Evolutionary conservation across 306 rosid species (phyloP), one percentile per base, ranked within the genome.

Genomic region (Lotus japonicus): DNA sequence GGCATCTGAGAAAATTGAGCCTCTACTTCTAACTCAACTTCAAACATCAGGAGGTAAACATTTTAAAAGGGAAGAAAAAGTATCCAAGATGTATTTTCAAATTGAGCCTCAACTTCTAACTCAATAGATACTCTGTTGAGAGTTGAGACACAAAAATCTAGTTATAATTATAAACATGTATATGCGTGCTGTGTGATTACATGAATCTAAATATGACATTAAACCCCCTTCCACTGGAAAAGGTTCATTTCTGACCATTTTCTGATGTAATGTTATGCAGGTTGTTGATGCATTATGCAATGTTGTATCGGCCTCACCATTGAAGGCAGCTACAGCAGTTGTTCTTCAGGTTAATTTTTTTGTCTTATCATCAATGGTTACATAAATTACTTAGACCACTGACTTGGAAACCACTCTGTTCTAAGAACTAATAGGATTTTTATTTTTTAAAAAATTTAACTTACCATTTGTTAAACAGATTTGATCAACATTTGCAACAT

Each of bases 251-350:
- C 54, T 73, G 72, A 38, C 74, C 10, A 33, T 21, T 66, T 50
- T 57, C 11, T 72, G 45, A 58, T 67, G 71, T 62, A 64, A 39
- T 72, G 42, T 64, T 77, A 39, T 78, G 16, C 72, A 94, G 98
- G 96, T 94, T 44, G 94, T 94, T 66, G 98, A 90, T 80, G 98
- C 98, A 64, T 78, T 94, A 74, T 94, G 96, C 89, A 88, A 94
- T 53, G 98, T 94, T 58, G 98, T 94, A 64, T 84, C 94, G 36
- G 91, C 96, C 43, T 83, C 96, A 62, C 98, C 98, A 38, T 67
- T 88, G 7, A 94, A 88, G 82, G 98, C 97, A 41, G 88, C 98
- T 15, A 81, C 98, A 11, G 98, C 98, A 59, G 84, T 94, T 48
- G 92, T 94, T 65, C 97, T 94, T 83, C 97, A 94, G 98, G 98